Conservation (phyloP, 352 stramenopile species). For the Globisporangium nodosum region DNA sequence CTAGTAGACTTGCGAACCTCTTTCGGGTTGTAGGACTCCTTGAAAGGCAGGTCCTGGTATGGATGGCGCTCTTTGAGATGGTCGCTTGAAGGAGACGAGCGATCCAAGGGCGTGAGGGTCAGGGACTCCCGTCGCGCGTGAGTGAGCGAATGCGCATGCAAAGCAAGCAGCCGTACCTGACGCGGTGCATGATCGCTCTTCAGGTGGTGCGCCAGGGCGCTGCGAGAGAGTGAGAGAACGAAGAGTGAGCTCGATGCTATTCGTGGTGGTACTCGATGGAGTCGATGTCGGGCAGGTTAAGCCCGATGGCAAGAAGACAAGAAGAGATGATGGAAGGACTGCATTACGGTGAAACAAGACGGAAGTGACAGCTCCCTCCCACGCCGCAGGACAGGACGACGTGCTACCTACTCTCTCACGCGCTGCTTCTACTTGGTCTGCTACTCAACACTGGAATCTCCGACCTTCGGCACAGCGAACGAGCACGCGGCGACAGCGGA, state of each 20-base stretch:
- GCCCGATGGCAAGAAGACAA: too few relatives aligned
- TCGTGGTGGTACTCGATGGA: too few relatives aligned
- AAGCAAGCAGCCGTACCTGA: conserved; percentile 23
- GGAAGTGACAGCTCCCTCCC: too few relatives aligned
- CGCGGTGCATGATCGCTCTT: conserved; percentile 38
- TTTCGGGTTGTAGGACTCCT: conserved; percentile 46
- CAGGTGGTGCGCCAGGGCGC: too few relatives aligned
- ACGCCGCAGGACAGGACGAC: neutral
- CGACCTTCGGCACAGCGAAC: neutral
- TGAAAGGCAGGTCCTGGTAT: conserved; percentile 49
- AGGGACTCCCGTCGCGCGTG: neutral
- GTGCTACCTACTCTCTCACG: too few relatives aligned
- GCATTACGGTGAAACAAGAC: too few relatives aligned
- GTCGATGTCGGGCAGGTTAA: too few relatives aligned
- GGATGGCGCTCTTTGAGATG: conserved; percentile 55
- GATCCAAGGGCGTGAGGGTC: neutral
- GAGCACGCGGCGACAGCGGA: neutral
- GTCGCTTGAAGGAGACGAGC: conserved; percentile 23
- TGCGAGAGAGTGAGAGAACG: neutral
- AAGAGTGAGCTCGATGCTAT: neutral
- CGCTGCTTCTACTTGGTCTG: too few relatives aligned
- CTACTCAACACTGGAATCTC: neutral
- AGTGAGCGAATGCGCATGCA: neutral
- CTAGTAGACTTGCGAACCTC: conserved; percentile 19
- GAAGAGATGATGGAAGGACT: too few relatives aligned